Conservation (phyloP, 2,329 filamentous ascomycete species). For the Venturia aucupariae region DNA sequence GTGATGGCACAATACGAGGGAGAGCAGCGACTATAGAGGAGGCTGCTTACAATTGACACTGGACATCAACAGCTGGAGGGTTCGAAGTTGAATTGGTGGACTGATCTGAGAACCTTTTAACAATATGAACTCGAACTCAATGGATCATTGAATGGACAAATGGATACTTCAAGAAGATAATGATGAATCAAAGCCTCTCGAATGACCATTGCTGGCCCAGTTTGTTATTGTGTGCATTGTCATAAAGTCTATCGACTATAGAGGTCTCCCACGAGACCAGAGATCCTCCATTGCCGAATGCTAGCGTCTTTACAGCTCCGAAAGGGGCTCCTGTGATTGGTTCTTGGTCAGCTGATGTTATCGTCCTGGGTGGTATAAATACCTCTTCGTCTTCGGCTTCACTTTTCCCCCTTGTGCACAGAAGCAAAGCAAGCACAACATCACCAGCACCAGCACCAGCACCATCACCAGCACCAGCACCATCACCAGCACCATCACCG, state of each 20-base stretch:
- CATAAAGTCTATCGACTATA: not conserved
- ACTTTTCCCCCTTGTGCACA: not conserved
- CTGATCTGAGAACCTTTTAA: not conserved
- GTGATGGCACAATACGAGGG: no score
- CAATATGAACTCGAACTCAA: not conserved
- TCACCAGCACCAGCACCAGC: not conserved
- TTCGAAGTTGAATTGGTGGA: not conserved
- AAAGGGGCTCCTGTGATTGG: not conserved
- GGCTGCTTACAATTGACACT: no score
- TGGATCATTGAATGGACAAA: not conserved
- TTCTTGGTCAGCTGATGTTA: not conserved
- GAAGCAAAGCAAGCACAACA: no score
- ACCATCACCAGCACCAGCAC: not conserved
- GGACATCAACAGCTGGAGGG: no score
- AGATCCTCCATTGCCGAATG: not conserved
- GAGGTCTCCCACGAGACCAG: not conserved
- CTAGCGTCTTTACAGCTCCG: not conserved
- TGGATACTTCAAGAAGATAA: not conserved
- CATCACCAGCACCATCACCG: not conserved
- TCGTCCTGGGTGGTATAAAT: not conserved
- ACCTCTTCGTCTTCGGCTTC: not conserved
- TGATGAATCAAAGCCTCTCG: not conserved
- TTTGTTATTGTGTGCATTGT: not conserved
- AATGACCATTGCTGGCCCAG: not conserved
- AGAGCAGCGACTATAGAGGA: no score